These are phyloP conservation scores for Nigrospora osmanthi DNA, from an alignment of 2,329 filamentous ascomycete species.

Conservation along the genomic window DNA sequence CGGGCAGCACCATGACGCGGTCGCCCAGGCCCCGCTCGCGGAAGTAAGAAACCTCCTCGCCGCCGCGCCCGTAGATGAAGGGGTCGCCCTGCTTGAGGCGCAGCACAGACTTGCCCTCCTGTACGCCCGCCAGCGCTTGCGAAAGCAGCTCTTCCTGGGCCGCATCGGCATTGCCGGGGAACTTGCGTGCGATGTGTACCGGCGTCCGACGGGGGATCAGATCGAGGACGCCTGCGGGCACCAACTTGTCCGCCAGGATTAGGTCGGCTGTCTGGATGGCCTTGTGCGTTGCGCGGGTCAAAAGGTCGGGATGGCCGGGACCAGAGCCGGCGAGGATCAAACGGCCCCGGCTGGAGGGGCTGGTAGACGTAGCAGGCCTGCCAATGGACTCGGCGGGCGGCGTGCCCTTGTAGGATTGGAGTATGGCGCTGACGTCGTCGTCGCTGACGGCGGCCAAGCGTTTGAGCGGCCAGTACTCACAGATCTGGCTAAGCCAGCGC, in stretches of 20 bases:
- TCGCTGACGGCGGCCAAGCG: constrained; percentile 74
- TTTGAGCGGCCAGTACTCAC: constrained; percentile 94
- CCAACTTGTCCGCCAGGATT: constrained; percentile 80
- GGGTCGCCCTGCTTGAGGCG: constrained; percentile 95
- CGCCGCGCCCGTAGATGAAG: constrained; percentile 90
- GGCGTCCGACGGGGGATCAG: constrained; percentile 84
- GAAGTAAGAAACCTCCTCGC: constrained; percentile 88
- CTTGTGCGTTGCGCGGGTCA: constrained; percentile 75
- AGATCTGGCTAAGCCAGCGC: constrained; percentile 91
- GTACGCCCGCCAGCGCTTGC: constrained; percentile 62
- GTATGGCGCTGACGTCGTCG: constrained; percentile 66
- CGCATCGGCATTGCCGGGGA: constrained; percentile 90
- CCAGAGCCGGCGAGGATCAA: constrained; percentile 89
- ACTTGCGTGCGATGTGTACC: constrained; percentile 90
- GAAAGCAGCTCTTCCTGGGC: constrained; percentile 85
- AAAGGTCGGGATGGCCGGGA: constrained; percentile 83
- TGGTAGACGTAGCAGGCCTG: constrained; percentile 6
- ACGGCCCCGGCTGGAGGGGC: constrained; percentile 39
- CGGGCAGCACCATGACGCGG: constrained; percentile 66
- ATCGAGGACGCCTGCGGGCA: constrained; percentile 76
- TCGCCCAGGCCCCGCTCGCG: constrained; percentile 59
- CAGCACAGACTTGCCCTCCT: constrained; percentile 68
- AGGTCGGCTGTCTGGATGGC: constrained; percentile 69
- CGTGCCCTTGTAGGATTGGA: constrained; percentile 58
- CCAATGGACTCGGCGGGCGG: constrained; percentile 8